phyloP scores from a whole-genome alignment of 2,329 filamentous ascomycete species.

The Setomelanomma holmii region DNA sequence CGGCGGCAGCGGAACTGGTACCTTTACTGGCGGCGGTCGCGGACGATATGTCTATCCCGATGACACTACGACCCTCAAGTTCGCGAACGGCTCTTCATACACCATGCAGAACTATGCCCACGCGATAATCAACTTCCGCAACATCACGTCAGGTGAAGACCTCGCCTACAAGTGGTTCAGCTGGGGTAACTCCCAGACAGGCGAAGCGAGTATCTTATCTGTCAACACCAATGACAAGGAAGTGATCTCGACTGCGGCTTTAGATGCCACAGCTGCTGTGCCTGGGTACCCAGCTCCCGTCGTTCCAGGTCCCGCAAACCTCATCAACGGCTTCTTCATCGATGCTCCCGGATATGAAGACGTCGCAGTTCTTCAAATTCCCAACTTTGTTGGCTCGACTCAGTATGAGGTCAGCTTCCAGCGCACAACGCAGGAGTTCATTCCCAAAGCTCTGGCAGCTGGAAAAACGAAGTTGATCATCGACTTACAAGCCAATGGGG shows the following conservation, averaged over 20 bases:
- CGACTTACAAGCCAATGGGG: conserved; percentile 66
- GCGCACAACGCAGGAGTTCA: conserved; percentile 49
- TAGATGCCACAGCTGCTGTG: conserved; percentile 18
- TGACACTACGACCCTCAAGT: conserved; percentile 52
- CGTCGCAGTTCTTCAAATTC: conserved; percentile 54
- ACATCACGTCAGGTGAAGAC: conserved; percentile 50
- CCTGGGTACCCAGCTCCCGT: conserved; percentile 55
- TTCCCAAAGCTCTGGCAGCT: conserved; percentile 52
- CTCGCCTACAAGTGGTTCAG: conserved; percentile 49
- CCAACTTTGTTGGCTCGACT: conserved; percentile 47
- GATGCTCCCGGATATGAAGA: conserved; percentile 52
- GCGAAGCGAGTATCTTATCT: conserved; percentile 1
- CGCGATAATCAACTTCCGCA: conserved; percentile 47
- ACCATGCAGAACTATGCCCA: conserved; percentile 54
- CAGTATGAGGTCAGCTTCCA: conserved; percentile 45
- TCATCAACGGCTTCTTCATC: conserved; percentile 57
- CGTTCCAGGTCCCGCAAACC: conserved; percentile 46
- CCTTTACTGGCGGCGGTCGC: conserved; percentile 54
- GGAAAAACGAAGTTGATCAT: conserved; percentile 68
- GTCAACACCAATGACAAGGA: neutral
- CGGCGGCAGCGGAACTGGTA: conserved; percentile 52
- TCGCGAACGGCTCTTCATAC: conserved; percentile 52
- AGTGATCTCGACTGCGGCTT: conserved; percentile 12
- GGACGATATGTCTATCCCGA: conserved; percentile 54
- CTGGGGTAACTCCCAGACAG: conserved; percentile 22